Evolutionary conservation across 306 rosid genomes (phyloP).

Genomic region (Rubus parviflorus): DNA sequence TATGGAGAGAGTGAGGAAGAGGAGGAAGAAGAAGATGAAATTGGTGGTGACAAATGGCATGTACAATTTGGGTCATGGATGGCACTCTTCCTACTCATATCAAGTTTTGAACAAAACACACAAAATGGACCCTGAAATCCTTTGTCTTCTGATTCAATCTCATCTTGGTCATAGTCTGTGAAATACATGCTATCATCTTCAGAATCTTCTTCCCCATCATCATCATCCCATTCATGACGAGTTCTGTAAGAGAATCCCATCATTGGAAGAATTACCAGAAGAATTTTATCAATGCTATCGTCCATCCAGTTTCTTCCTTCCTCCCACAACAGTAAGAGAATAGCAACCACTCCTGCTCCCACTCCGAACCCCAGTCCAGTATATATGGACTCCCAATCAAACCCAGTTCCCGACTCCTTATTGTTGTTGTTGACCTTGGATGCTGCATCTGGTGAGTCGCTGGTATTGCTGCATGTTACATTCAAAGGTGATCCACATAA

Average conservation of each 20-base stretch:
- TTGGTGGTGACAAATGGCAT: conserved; percentile 41
- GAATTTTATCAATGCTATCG: conserved; percentile 45
- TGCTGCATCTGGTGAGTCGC: background rate
- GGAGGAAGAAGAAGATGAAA: conserved; percentile 52
- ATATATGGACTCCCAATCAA: conserved; percentile 66
- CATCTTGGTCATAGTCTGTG: conserved; percentile 24
- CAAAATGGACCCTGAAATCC: conserved; percentile 52
- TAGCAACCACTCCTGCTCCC: conserved; percentile 69
- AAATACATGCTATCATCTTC: conserved; percentile 26
- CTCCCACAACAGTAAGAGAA: conserved; percentile 58
- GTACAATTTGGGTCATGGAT: conserved; percentile 60
- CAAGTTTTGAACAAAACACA: conserved; percentile 68
- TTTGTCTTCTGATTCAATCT: conserved; percentile 29
- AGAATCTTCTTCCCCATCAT: conserved; percentile 36
- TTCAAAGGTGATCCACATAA: conserved; percentile 33
- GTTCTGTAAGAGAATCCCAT: conserved; percentile 47
- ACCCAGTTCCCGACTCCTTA: conserved; percentile 13
- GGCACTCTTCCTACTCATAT: conserved; percentile 41
- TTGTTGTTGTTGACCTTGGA: background rate
- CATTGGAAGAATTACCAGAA: conserved; percentile 53
- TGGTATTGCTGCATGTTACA: background rate
- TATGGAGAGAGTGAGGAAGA: conserved; percentile 34
- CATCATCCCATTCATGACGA: conserved; percentile 32
- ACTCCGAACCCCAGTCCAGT: conserved; percentile 80
- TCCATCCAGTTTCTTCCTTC: conserved; percentile 71